phyloP scores from a whole-genome alignment of 2,329 filamentous ascomycete genomes.

The Clathrospora elynae region DNA sequence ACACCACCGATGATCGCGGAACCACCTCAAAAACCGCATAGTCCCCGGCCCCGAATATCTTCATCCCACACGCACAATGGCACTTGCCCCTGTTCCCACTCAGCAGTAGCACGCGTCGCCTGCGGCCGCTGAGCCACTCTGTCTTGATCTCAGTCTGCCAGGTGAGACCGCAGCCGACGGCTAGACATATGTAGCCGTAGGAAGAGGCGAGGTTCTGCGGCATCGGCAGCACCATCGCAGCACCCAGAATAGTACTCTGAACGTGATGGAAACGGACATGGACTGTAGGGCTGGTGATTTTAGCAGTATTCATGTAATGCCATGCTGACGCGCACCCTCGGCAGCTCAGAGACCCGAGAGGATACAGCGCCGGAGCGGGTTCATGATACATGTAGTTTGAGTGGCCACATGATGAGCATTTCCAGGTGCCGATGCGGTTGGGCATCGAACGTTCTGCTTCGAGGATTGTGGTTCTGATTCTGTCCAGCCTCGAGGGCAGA shows the following conservation, averaged over 20 bases:
- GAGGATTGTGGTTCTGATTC: not conserved
- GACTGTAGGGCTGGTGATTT: not conserved
- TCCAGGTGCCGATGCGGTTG: conserved; percentile 1
- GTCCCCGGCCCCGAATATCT: conserved; percentile 1
- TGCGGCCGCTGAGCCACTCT: not conserved
- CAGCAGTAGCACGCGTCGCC: not conserved
- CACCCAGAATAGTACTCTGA: not conserved
- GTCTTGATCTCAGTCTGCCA: conserved; percentile 3
- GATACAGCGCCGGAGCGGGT: not conserved
- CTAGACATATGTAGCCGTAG: not conserved
- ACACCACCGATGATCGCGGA: not conserved
- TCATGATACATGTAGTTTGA: conserved; percentile 2
- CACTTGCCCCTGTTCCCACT: conserved; percentile 1
- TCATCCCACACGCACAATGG: conserved; percentile 1
- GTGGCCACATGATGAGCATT: conserved; percentile 1
- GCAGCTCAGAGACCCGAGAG: conserved; percentile 3
- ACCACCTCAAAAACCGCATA: conserved; percentile 1
- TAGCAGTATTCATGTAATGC: not conserved
- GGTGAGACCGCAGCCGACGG: not conserved
- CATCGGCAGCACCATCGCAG: not conserved
- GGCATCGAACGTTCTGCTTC: not conserved
- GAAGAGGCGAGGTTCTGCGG: not conserved
- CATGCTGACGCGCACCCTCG: conserved; percentile 3
- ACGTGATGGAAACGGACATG: not conserved
- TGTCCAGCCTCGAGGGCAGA: not conserved